Evolutionary conservation across 305 asterid species (phyloP).

Genomic region (Withania somnifera): DNA sequence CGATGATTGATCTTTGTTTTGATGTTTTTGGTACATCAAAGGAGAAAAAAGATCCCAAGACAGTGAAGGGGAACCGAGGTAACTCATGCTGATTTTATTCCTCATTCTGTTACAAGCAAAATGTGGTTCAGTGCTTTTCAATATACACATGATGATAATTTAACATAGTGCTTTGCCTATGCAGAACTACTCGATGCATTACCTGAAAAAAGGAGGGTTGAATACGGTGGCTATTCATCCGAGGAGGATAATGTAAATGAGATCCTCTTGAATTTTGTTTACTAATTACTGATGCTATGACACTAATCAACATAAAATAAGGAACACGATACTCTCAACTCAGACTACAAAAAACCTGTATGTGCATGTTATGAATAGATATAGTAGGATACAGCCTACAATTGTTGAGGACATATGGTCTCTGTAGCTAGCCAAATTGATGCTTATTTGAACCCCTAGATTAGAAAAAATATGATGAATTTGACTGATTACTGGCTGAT

Average conservation of each 20-base stretch:
- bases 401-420: neutral
- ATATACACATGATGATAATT: neutral
- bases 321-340: neutral
- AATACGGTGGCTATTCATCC: constrained; percentile 71
- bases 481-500: neutral
- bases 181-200: constrained; percentile 75
- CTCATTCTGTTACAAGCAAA: neutral
- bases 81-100: neutral
- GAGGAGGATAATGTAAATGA: constrained; percentile 48
- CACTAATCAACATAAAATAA: neutral
- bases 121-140: neutral
- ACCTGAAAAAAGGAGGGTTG: constrained; percentile 64
- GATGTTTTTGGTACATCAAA: constrained; percentile 62
- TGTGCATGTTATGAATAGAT: neutral
- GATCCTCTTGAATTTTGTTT: neutral
- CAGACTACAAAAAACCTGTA: neutral
- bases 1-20: constrained; percentile 77
- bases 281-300: neutral
- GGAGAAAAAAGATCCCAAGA: constrained; percentile 63
- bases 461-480: neutral
- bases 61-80: constrained; percentile 86
- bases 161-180: neutral
- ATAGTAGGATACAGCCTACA: neutral
- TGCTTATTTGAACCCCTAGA: neutral
- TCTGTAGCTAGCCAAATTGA: neutral